Conservation (phyloP, 768 basidiomycete genomes). For the Piloderma croceum region DNA sequence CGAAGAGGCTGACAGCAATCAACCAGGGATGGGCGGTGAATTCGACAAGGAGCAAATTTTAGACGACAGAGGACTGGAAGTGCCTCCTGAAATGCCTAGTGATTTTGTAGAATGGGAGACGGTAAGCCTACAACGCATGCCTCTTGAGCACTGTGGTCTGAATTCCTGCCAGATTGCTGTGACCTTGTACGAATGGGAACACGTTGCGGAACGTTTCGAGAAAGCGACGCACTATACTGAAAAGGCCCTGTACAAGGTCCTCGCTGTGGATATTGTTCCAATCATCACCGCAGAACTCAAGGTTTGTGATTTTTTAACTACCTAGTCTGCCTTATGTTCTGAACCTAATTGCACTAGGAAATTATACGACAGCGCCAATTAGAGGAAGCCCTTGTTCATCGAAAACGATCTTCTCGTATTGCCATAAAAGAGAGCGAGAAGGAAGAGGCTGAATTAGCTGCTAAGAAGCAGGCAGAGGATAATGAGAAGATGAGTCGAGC, state of each 20-base stretch:
- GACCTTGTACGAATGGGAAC: conserved; percentile 81
- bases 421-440: conserved; percentile 75
- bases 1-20: conserved; percentile 3
- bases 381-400: conserved; percentile 73
- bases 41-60: conserved; percentile 10
- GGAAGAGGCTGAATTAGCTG: conserved; percentile 61
- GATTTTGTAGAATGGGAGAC: conserved; percentile 90
- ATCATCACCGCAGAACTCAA: conserved; percentile 60
- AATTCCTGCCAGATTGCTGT: conserved; percentile 62
- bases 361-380: conserved; percentile 53
- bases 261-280: conserved; percentile 66
- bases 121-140: conserved; percentile 38
- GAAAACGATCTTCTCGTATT: conserved; percentile 89
- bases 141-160: conserved; percentile 1
- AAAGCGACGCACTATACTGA: conserved; percentile 76
- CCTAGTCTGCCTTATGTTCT: not conserved
- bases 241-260: conserved; percentile 65
- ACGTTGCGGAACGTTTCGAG: conserved; percentile 67
- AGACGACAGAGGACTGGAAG: conserved; percentile 15
- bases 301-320: conserved; percentile 29
- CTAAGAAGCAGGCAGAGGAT: conserved; percentile 58
- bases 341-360: conserved; percentile 39
- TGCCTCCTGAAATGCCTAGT: conserved; percentile 30
- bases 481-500: conserved; percentile 63
- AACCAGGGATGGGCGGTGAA: conserved; percentile 6